Conservation (phyloP, 2,329 filamentous ascomycete genomes). For the Shiraia sp. region DNA sequence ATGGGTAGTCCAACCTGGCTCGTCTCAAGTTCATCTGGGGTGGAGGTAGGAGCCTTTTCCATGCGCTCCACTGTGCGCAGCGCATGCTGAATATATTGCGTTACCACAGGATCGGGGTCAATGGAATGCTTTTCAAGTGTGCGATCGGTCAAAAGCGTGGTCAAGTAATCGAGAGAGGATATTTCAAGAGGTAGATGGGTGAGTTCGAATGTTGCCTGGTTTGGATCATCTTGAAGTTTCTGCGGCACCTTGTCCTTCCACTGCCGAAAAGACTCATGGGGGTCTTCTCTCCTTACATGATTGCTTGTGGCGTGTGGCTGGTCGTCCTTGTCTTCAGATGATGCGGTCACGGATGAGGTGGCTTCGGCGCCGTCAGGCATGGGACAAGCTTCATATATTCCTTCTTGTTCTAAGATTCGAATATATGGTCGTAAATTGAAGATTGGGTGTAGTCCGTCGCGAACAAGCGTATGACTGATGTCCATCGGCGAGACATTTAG, state of each 20-base stretch:
- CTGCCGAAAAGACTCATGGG: constrained; percentile 13
- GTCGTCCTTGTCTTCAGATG: not conserved
- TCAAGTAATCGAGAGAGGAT: constrained; percentile 45
- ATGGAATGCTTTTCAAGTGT: constrained; percentile 28
- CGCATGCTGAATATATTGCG: constrained; percentile 44
- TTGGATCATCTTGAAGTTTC: constrained; percentile 25
- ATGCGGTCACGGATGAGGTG: not conserved
- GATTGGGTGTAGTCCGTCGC: constrained; percentile 5
- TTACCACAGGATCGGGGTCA: constrained; percentile 34
- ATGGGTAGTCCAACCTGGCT: too few relatives aligned
- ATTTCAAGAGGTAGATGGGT: constrained; percentile 43
- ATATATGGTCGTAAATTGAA: constrained; percentile 37
- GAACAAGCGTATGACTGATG: constrained; percentile 18
- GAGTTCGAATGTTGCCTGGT: constrained; percentile 30
- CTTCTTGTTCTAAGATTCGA: constrained; percentile 43
- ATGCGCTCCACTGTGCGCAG: constrained; percentile 42
- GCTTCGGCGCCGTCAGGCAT: constrained; percentile 13
- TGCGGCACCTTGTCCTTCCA: constrained; percentile 26
- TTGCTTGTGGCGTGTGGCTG: too few relatives aligned
- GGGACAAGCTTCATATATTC: constrained; percentile 36
- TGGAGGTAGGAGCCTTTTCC: constrained; percentile 18
- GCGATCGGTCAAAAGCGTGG: constrained; percentile 36
- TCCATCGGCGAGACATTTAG: constrained; percentile 15
- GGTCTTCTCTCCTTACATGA: not conserved
- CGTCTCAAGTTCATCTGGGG: too few relatives aligned